Conservation (phyloP, 441 rosid species). For the Populus hybrid region DNA sequence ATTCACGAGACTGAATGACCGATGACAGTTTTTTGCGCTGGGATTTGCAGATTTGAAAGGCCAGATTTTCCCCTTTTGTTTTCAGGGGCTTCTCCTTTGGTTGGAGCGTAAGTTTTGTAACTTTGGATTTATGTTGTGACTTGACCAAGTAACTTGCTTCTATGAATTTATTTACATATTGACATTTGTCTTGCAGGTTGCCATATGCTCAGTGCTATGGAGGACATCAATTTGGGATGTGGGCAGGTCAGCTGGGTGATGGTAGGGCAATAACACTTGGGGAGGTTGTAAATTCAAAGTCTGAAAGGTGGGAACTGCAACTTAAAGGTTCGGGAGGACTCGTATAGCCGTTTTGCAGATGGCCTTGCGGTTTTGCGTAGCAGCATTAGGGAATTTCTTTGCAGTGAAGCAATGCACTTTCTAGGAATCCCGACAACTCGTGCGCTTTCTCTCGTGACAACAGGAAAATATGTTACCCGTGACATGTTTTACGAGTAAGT, state of each 20-base stretch:
- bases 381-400: constrained; percentile 90
- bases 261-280: constrained; percentile 97
- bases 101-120: constrained; percentile 64
- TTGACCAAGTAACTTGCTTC: neutral
- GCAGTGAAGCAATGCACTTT: constrained; percentile 90
- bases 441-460: constrained; percentile 87
- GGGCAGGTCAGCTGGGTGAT: constrained; percentile 99
- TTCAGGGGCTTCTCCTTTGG: constrained; percentile 76
- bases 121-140: neutral
- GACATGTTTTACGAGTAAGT: constrained; percentile 99
- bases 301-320: constrained; percentile 97
- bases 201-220: constrained; percentile 95
- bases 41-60: constrained; percentile 71
- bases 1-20: neutral
- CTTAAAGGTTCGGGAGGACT: constrained; percentile 98
- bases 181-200: constrained; percentile 42
- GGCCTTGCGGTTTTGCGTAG: constrained; percentile 97
- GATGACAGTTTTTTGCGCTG: constrained; percentile 4
- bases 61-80: constrained; percentile 78
- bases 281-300: constrained; percentile 72
- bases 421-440: constrained; percentile 95
- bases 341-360: constrained; percentile 96
- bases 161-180: constrained; percentile 10
- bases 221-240: constrained; percentile 96
- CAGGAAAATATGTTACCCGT: constrained; percentile 88